Conservation (phyloP, 1,284 basidiomycete genomes). For the Crucibulum parvulum region DNA sequence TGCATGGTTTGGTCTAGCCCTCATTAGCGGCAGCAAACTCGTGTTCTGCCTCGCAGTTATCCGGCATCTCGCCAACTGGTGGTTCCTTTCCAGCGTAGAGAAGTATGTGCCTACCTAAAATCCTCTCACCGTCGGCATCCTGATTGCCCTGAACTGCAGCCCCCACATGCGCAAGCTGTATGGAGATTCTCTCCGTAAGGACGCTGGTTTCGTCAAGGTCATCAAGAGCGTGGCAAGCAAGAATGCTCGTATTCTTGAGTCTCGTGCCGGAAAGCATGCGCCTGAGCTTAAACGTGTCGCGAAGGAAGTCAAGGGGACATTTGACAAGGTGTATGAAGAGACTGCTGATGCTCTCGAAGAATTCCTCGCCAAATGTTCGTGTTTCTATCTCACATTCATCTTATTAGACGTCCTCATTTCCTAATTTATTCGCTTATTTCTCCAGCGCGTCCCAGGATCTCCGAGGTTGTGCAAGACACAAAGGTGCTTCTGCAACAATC, state of each 20-base stretch:
- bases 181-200: slow-evolving; percentile 90
- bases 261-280: slow-evolving; percentile 70
- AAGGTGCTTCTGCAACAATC: slow-evolving; percentile 92
- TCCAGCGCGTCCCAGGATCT: slow-evolving; percentile 63
- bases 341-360: slow-evolving; percentile 92
- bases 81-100: slow-evolving; percentile 90
- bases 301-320: slow-evolving; percentile 89
- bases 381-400: slow-evolving; percentile 5
- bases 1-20: slow-evolving; percentile 91
- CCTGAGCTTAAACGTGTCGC: slow-evolving; percentile 84
- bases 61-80: slow-evolving; percentile 87
- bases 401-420: background rate
- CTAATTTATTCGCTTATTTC: slow-evolving; percentile 3
- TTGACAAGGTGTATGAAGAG: slow-evolving; percentile 95
- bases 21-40: slow-evolving; percentile 90
- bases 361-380: slow-evolving; percentile 87
- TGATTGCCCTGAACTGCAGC: slow-evolving; percentile 45
- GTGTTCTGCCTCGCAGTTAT: slow-evolving; percentile 88
- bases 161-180: slow-evolving; percentile 98
- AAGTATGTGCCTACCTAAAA: slow-evolving; percentile 62
- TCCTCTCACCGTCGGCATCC: background rate
- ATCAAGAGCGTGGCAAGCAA: slow-evolving; percentile 90
- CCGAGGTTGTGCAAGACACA: slow-evolving; percentile 90
- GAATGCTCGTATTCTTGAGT: slow-evolving; percentile 77
- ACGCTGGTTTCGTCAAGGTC: slow-evolving; percentile 97